Conservation (phyloP, 2,329 filamentous ascomycete genomes). For the Rhexocercosporidium sp. region DNA sequence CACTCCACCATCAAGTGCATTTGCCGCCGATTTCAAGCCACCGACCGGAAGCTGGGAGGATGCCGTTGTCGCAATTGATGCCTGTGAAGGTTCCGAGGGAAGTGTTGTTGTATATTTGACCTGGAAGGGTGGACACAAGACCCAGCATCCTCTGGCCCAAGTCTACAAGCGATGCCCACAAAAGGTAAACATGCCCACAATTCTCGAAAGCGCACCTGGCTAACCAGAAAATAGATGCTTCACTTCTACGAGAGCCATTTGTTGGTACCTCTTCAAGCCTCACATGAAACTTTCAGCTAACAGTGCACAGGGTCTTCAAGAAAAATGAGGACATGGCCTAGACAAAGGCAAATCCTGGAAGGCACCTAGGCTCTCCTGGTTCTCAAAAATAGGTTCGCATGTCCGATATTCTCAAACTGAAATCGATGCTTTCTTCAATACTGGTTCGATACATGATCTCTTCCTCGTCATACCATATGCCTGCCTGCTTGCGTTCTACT, state of each 20-base stretch:
- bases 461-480: not conserved
- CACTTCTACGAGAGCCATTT: slow-evolving; percentile 56
- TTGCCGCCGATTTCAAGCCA: slow-evolving; percentile 60
- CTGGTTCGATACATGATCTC: not conserved
- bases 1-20: slow-evolving; percentile 53
- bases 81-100: slow-evolving; percentile 69
- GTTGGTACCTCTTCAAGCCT: slow-evolving; percentile 33
- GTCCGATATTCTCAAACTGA: not conserved
- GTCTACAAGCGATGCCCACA: slow-evolving; percentile 81
- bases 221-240: slow-evolving; percentile 47
- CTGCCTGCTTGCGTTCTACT: not conserved
- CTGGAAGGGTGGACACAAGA: slow-evolving; percentile 77
- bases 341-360: not conserved
- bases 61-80: slow-evolving; percentile 71
- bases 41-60: slow-evolving; percentile 81
- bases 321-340: slow-evolving; percentile 18
- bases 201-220: not conserved
- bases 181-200: slow-evolving; percentile 56
- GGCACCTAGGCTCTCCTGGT: not conserved
- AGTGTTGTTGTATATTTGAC: slow-evolving; percentile 71
- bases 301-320: slow-evolving; percentile 35
- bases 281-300: slow-evolving; percentile 24
- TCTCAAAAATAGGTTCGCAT: not conserved
- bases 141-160: slow-evolving; percentile 70
- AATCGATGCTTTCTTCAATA: not conserved